Evolutionary conservation across 169 alveolate genomes (phyloP).

Genomic region (Plasmodium gallinaceum): DNA sequence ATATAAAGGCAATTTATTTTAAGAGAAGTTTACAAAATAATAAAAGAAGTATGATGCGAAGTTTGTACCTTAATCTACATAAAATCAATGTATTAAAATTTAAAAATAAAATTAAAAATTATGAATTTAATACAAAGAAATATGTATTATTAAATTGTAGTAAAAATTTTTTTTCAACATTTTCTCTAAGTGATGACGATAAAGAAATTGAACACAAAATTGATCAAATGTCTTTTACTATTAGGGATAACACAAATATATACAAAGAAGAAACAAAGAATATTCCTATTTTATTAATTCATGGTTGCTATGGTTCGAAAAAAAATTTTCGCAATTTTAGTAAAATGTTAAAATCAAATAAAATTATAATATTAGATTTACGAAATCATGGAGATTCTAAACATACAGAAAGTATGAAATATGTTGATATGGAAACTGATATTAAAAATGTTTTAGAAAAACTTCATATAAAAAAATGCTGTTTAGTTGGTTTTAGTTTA

Average conservation of each 20-base stretch:
- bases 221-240: conserved; percentile 44
- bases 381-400: conserved; percentile 72
- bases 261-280: conserved; percentile 40
- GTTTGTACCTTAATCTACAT: neutral
- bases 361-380: conserved; percentile 57
- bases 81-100: neutral
- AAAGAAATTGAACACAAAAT: conserved; percentile 18
- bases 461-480: conserved; percentile 43
- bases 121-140: conserved; percentile 1
- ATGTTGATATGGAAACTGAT: conserved; percentile 68
- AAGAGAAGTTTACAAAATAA: neutral
- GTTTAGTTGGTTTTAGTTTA: conserved; percentile 72
- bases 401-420: conserved; percentile 61
- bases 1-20: neutral
- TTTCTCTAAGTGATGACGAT: conserved; percentile 1
- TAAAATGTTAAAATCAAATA: conserved; percentile 48
- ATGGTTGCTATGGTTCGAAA: conserved; percentile 72
- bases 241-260: conserved; percentile 46
- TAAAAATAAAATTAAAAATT: neutral
- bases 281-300: conserved; percentile 47
- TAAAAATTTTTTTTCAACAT: conserved; percentile 2
- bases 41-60: neutral
- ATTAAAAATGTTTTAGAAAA: conserved; percentile 35
- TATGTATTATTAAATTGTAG: neutral
- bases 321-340: conserved; percentile 52